Conservation (phyloP, 495 filamentous ascomycete species). For the Terfezia claveryi region DNA sequence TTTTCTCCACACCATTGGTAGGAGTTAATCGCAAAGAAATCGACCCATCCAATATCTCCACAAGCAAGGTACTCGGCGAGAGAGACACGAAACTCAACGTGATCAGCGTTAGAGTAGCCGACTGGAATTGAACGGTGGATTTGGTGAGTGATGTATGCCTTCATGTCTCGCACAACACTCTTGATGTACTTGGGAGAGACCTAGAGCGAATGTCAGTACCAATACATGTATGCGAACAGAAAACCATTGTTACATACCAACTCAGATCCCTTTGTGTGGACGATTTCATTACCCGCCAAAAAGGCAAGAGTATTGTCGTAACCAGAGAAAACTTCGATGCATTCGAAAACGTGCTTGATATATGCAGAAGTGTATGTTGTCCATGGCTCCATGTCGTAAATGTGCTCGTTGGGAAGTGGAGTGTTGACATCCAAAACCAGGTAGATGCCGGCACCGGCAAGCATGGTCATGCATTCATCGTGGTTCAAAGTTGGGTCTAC, state of each 20-base stretch:
- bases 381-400: slow-evolving; percentile 18
- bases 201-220: slow-evolving; percentile 17
- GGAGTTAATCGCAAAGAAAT: slow-evolving; percentile 75
- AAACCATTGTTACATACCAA: neutral
- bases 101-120: slow-evolving; percentile 35
- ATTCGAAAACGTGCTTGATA: slow-evolving; percentile 48
- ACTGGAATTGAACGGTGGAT: slow-evolving; percentile 24
- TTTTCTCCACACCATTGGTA: slow-evolving; percentile 93
- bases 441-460: slow-evolving; percentile 49
- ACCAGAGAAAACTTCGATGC: slow-evolving; percentile 45
- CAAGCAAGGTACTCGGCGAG: slow-evolving; percentile 92
- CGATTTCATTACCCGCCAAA: slow-evolving; percentile 58
- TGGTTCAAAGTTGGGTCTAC: slow-evolving; percentile 41
- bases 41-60: slow-evolving; percentile 74
- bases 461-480: slow-evolving; percentile 39
- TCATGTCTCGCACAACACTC: slow-evolving; percentile 63
- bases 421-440: slow-evolving; percentile 24
- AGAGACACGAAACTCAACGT: slow-evolving; percentile 66
- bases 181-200: slow-evolving; percentile 56
- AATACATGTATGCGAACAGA: too few species aligned
- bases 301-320: slow-evolving; percentile 53
- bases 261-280: slow-evolving; percentile 41
- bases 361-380: slow-evolving; percentile 26
- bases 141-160: slow-evolving; percentile 44
- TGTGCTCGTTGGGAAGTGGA: slow-evolving; percentile 30